A percentile compares a stretch with the other conserved stretches of the same genome.
Conservation (phyloP, 176 grass and related monocot species). For the Microstegium vimineum region DNA sequence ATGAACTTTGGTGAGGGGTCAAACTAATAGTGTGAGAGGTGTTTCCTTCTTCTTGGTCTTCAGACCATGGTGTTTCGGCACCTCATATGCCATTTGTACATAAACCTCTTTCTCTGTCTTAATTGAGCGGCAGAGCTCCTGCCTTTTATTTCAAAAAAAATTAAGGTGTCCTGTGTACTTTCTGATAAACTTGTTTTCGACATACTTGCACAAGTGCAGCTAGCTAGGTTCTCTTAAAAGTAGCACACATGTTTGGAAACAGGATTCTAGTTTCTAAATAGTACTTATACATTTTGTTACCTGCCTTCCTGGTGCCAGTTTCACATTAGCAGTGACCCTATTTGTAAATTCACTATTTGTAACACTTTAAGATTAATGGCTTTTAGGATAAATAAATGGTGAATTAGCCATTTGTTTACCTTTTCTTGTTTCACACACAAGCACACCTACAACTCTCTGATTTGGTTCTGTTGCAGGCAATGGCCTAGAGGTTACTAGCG, state of each 20-base stretch:
- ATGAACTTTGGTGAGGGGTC: no score
- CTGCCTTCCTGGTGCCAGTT: neutral
- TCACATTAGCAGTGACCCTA: neutral
- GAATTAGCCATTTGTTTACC: neutral
- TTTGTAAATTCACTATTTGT: neutral
- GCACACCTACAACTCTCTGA: neutral
- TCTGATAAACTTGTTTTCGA: neutral
- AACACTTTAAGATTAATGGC: neutral
- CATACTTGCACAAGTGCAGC: neutral
- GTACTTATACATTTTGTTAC: no score
- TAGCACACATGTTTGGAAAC: neutral
- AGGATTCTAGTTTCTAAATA: neutral
- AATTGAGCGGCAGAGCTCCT: no score
- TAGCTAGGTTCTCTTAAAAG: neutral
- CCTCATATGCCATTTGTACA: no score
- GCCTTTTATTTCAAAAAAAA: no score
- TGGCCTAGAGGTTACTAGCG: slow-evolving; percentile 67
- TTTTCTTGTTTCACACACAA: neutral
- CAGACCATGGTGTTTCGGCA: no score
- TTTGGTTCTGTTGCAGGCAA: slow-evolving; percentile 55
- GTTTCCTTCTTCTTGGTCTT: no score
- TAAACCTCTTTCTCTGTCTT: no score
- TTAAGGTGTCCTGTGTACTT: neutral
- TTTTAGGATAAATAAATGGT: neutral
- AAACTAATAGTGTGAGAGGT: no score